Evolutionary conservation across 2,329 filamentous ascomycete species (phyloP).

Genomic region (Xylaria sp.): DNA sequence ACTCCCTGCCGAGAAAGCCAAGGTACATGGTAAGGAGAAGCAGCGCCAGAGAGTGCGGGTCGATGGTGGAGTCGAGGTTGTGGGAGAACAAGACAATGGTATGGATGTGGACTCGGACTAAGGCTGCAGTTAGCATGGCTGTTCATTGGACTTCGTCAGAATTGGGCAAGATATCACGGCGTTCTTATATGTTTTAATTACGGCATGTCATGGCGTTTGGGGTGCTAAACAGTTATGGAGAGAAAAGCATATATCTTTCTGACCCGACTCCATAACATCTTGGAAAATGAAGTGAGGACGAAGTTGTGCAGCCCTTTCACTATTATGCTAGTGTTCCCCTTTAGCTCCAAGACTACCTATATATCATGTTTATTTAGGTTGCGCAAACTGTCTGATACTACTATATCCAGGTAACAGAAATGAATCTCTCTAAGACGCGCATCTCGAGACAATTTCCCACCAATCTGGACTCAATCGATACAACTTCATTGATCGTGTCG

Average conservation of each 20-base stretch:
- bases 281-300: constrained; percentile 10
- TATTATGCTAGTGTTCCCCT: neutral
- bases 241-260: constrained; percentile 27
- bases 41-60: constrained; percentile 52
- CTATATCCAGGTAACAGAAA: neutral
- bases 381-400: neutral
- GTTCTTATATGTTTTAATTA: constrained; percentile 40
- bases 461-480: neutral
- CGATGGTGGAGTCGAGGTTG: constrained; percentile 56
- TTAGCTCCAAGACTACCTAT: neutral
- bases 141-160: constrained; percentile 25
- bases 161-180: constrained; percentile 43
- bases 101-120: constrained; percentile 57
- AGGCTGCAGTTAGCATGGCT: constrained; percentile 15
- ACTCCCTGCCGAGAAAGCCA: constrained; percentile 45
- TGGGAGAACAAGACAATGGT: constrained; percentile 51
- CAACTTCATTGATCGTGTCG: neutral
- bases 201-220: constrained; percentile 49
- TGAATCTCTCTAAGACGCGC: neutral
- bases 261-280: neutral
- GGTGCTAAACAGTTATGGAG: constrained; percentile 32
- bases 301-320: constrained; percentile 3
- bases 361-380: constrained; percentile 1
- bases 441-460: neutral
- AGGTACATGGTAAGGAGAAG: constrained; percentile 56